Percentiles rank a stretch among this genome's conserved stretches.
These are phyloP conservation scores for Metarhizium humberi DNA, from an alignment of 2,329 filamentous ascomycete genomes.

Conservation along the genomic window DNA sequence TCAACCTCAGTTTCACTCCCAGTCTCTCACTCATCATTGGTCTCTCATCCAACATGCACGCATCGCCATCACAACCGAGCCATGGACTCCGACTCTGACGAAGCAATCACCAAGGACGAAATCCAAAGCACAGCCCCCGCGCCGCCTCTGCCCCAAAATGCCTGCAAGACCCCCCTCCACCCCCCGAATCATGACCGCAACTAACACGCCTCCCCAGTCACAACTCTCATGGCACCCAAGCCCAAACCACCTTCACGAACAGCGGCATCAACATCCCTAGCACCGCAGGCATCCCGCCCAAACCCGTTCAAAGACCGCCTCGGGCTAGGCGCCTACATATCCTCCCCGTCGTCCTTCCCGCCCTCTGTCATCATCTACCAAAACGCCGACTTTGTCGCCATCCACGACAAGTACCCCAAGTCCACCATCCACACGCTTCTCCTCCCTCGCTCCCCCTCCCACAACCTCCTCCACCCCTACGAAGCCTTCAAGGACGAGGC, in stretches of 20 bases:
- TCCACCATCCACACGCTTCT: constrained; percentile 76
- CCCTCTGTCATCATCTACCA: constrained; percentile 54
- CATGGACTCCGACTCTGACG: constrained; percentile 20
- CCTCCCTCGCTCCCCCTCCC: constrained; percentile 60
- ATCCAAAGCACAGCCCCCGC: constrained; percentile 23
- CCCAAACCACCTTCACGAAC: constrained; percentile 16
- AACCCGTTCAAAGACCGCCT: constrained; percentile 41
- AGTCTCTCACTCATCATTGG: not conserved
- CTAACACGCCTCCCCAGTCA: constrained; percentile 14
- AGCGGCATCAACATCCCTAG: not conserved
- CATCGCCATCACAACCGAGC: not conserved
- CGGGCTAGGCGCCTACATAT: constrained; percentile 59
- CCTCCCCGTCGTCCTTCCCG: constrained; percentile 51
- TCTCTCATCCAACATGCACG: not conserved
- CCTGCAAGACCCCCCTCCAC: not conserved
- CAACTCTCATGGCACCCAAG: constrained; percentile 28
- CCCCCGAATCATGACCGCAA: not conserved
- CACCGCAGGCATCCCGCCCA: constrained; percentile 10
- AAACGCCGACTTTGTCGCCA: constrained; percentile 60
- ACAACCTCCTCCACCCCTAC: constrained; percentile 62
- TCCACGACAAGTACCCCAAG: constrained; percentile 83
- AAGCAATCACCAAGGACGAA: constrained; percentile 34
- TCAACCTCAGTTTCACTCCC: not conserved
- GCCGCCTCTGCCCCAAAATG: constrained; percentile 4
- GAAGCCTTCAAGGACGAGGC: constrained; percentile 60